Conservation (phyloP, 331 rosid species). For the Pyrus hybrid region DNA sequence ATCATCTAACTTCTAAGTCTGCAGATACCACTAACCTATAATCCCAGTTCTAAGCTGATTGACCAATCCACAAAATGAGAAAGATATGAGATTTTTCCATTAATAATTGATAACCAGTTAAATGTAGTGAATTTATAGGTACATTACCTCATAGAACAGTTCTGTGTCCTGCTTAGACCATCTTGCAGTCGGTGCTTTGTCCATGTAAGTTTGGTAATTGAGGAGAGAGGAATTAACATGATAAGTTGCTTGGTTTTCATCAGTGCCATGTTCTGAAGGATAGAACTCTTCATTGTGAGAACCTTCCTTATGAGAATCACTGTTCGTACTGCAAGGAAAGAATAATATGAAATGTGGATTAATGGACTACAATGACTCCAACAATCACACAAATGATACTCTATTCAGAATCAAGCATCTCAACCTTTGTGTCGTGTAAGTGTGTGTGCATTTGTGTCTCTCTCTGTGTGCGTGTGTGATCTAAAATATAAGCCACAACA, state of each 20-base stretch:
- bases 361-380: neutral
- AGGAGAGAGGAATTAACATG: slow-evolving; percentile 19
- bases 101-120: neutral
- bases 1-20: neutral
- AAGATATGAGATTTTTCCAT: neutral
- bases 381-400: neutral
- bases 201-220: slow-evolving; percentile 76
- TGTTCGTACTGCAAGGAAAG: slow-evolving; percentile 38
- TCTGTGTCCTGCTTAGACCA: slow-evolving; percentile 85
- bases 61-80: neutral
- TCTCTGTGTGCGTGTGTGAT: neutral
- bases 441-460: neutral
- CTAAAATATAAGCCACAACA: neutral
- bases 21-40: neutral
- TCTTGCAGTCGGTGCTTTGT: slow-evolving; percentile 54
- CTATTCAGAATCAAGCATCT: neutral
- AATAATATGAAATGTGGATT: slow-evolving; percentile 9
- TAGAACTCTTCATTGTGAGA: slow-evolving; percentile 25
- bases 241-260: slow-evolving; percentile 37
- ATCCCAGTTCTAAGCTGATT: neutral
- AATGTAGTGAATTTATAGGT: neutral
- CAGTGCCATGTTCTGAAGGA: slow-evolving; percentile 33
- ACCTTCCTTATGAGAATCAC: slow-evolving; percentile 23
- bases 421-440: neutral
- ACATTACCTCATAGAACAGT: slow-evolving; percentile 62